Conservation (phyloP, 2,329 filamentous ascomycete species). For the Colletotrichum spinosum region DNA sequence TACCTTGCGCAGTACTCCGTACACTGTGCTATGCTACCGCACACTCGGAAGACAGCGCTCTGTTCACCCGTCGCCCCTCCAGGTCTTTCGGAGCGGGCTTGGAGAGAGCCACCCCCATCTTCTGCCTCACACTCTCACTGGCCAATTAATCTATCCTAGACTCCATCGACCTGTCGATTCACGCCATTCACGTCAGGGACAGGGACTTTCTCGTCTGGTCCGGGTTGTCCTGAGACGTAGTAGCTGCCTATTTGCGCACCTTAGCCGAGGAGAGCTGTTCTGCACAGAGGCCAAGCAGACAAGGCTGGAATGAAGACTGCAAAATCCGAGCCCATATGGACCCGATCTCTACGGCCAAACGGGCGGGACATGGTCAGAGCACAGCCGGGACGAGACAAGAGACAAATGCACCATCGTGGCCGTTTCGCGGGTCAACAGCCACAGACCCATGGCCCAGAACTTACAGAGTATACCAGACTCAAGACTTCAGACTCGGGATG, state of each 20-base stretch:
- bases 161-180: conserved; percentile 7
- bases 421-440: no score
- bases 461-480: no score
- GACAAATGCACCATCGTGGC: no score
- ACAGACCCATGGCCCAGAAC: no score
- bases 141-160: conserved; percentile 17
- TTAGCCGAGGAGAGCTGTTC: conserved; percentile 11
- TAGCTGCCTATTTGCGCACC: conserved; percentile 1
- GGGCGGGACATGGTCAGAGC: neutral
- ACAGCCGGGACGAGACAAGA: neutral
- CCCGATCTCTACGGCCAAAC: no score
- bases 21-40: no score
- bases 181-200: conserved; percentile 16
- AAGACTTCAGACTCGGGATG: no score
- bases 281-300: conserved; percentile 1
- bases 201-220: neutral
- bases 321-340: no score
- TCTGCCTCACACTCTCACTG: conserved; percentile 9
- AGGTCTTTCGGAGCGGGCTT: neutral
- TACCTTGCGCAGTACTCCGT: no score
- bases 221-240: neutral
- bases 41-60: conserved; percentile 7
- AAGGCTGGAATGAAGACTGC: neutral
- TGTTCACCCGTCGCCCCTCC: conserved; percentile 2
- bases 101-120: conserved; percentile 10